Conservation (phyloP, 2,329 filamentous ascomycete species). For the Colletotrichum ledebouriae region DNA sequence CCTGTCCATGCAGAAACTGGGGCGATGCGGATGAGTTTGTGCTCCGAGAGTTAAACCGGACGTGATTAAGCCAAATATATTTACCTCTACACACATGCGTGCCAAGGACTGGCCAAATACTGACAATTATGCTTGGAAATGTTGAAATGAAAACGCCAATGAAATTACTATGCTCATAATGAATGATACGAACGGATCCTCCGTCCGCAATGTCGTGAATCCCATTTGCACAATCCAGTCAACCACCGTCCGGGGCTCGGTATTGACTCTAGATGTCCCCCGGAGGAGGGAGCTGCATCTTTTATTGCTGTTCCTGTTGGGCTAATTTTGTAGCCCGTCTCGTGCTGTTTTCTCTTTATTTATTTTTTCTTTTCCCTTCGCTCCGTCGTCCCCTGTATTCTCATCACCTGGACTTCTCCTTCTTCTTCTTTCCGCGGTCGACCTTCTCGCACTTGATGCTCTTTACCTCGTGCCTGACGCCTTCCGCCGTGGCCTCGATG, state of each 20-base stretch:
- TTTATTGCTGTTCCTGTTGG: background rate
- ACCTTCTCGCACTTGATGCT: conserved; percentile 57
- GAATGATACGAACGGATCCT: conserved; percentile 21
- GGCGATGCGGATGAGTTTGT: no score
- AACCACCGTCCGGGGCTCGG: background rate
- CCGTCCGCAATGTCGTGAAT: conserved; percentile 20
- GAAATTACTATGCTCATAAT: conserved; percentile 31
- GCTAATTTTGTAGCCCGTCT: background rate
- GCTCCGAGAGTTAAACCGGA: no score
- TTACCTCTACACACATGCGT: no score
- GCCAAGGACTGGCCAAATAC: no score
- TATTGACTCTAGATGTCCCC: background rate
- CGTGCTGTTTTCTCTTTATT: background rate
- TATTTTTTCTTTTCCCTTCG: background rate
- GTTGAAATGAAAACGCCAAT: conserved; percentile 10
- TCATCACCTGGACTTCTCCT: conserved; percentile 39
- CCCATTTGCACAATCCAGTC: conserved; percentile 8
- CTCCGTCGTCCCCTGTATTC: background rate
- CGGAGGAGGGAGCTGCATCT: background rate
- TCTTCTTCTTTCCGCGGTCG: conserved; percentile 32
- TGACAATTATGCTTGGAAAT: background rate
- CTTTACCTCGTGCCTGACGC: conserved; percentile 53
- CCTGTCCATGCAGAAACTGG: no score
- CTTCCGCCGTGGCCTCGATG: conserved; percentile 65
- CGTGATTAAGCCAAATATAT: no score